Base-by-base conservation (phyloP, 129 eudicot species). In the Tagetes erecta region DNA sequence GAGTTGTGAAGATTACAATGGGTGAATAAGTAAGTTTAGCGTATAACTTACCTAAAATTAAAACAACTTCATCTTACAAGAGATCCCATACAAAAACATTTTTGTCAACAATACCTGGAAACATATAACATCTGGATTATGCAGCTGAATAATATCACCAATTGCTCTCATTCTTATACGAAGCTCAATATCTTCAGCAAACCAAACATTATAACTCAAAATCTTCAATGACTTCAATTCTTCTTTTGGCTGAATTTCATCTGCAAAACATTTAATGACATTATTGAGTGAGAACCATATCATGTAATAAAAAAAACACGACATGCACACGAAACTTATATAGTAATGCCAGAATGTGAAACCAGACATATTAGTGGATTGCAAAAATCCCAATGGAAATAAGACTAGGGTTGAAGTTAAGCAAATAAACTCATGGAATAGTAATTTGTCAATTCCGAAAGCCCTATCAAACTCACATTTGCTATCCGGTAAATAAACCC, bases 151-250 rank as follows among this genome's bases (percentile, higher is more conserved):
- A 44, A 94, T 89, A 75, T 83, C 80, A 65, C 98, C 91, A 0
- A 94, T 78, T 51, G 97, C 93, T 73, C 76, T 81, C 98, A 94
- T 90, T 83, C 98, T 85, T 70, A 79, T 71, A 13, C 69, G 81
- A 89, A 85, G 69, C 84, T 90, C 93, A 49, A 90, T 64, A 44
- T 94, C 96, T 71, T 90, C 98, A 7, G 92, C 86, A 73, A 94
- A 94, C 98, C 98, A 94, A 49, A 94, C 87, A 80, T 94, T 94
- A 65, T 94, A 94, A 70, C 88, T 85, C 87, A 94, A 71, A 65
- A 94, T 78, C 91, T 94, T 94, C 77, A 87, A 39, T 34, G 67
- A 58, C 40, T 39, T 71, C 36, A 64, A 30, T 66, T 36, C 84
- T 30, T 59, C 69, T 40, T 41, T 69, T 8, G 59, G 8, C 36